Evolutionary conservation across 2,329 filamentous ascomycete species (phyloP), one percentile per base, ranked within the genome.

Genomic region (Penicillium sp.): DNA sequence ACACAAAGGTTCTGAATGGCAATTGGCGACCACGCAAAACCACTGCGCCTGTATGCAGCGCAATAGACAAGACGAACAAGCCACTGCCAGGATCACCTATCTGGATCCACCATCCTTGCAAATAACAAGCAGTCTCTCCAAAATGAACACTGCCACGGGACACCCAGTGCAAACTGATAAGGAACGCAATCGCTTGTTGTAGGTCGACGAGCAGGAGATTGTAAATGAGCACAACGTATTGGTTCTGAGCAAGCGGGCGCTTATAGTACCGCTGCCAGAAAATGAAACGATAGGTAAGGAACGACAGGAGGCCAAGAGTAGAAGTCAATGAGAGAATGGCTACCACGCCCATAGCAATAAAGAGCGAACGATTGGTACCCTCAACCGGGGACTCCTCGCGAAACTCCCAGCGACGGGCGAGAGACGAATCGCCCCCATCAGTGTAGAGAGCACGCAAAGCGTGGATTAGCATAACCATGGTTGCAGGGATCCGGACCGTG

Each of bases 81-180:
- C 82, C 82, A 67, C 81, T 81, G 13, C 81, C 76, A 26, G 84
- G 77, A 65, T 85, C 83, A 8, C 81, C 83, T 30, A 81, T 78
- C 56, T 84, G 82, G 24, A 85, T 72, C 64, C 83, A 81, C 80
- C 82, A 83, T 4, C 78, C 83, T 66, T 85, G 83, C 9, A 81
- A 69, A 61, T 81, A 80, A 64, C 83, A 85, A 1, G 80, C 76
- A 3, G 72, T 71, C 4, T 80, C 81, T 0, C 78, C 78, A 28
- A 76, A 78, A 49, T 78, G 63, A 28, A 85, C 82, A 50, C 74
- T 73, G 19, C 80, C 73, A 9, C 76, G 63, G 0, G 70, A 65
- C 4, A 80, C 72, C 80, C 82, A 85, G 59, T 83, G 75, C 35
- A 82, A 74, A 35, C 79, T 81, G 37, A 77, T 56, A 22, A 79